Base-by-base conservation (phyloP, 2,329 filamentous ascomycete genomes). In the Clonostachys solani region DNA sequence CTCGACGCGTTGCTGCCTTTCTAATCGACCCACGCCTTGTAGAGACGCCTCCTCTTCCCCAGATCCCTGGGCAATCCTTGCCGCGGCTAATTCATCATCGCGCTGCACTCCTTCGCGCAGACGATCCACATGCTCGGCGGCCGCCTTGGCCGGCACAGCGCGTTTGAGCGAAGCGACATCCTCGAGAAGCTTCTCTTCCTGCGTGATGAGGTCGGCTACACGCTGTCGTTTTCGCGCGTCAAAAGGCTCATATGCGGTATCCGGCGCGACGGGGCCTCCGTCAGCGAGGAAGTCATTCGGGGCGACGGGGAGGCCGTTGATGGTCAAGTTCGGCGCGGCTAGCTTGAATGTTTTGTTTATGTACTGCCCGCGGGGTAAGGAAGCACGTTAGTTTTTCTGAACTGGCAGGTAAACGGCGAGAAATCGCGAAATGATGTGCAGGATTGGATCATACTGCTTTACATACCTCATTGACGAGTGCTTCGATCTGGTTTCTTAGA, bases 131-230 rank as follows among this genome's bases (percentile, higher is more conserved):
- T 72, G 70, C 35, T 64, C 54, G 5, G 61, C 56, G 9, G 79
- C 76, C 0, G 72, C 69, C 10, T 65, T 57, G 15, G 57, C 59
- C 17, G 80, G 79, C 2, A 80, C 73, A 50, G 65, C 63, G 51
- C 75, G 73, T 61, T 83, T 83, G n/a, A 83, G 69, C 33, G 68
- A 65, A 8, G 82, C 81, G 55, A 86, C 82, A 56, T 84, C 78
- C 53, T 81, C 77, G 41, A 84, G 75, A 4, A 86, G 72, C 56
- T 80, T 80, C 58, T 85, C 81, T 54, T 86, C 82, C 49, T 83
- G 73, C 50, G 76, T 70, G 50, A 78, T 73, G n/a, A 84, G 73
- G 36, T 79, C 75, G 58, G 81, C 79, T 54, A 84, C 77, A 54
- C 73, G 75, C 50, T 74, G 70, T 57, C 81, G 80, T 55, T 79